Conservation (phyloP, 2,329 filamentous ascomycete species). For the Trichoderma koningii region DNA sequence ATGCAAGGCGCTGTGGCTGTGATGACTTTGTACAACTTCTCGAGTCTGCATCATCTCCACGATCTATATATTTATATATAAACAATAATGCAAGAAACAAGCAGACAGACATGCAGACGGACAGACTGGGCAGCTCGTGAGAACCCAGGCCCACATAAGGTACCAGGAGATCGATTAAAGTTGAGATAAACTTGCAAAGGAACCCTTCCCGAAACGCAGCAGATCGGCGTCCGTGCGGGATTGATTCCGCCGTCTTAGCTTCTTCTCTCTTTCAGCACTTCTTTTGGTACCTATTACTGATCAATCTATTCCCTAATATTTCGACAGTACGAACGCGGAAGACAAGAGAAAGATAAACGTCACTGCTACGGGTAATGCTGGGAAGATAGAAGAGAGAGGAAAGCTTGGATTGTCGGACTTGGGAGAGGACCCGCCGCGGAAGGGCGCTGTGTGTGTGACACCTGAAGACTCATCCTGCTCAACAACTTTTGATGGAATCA, state of each 20-base stretch:
- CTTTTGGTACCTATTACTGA: constrained; percentile 14
- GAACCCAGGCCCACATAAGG: too few relatives aligned
- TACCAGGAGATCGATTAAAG: not conserved
- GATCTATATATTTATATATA: not conserved
- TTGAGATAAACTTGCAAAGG: not conserved
- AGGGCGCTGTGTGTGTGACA: not conserved
- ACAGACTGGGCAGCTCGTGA: constrained; percentile 21
- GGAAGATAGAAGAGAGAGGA: too few relatives aligned
- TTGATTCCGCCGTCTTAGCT: constrained; percentile 18
- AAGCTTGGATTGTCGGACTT: not conserved
- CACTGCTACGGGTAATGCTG: too few relatives aligned
- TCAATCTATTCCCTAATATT: not conserved
- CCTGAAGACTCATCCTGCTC: not conserved
- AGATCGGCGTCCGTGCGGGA: constrained; percentile 21
- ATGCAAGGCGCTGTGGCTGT: not conserved
- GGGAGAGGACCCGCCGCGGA: constrained; percentile 16
- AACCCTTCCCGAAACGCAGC: not conserved
- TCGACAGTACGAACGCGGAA: too few relatives aligned
- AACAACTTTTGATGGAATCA: not conserved
- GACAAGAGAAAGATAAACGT: too few relatives aligned
- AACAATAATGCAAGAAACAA: too few relatives aligned
- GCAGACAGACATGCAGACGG: too few relatives aligned
- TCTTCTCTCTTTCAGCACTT: constrained; percentile 1
- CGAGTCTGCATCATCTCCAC: not conserved
- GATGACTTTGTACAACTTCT: not conserved